A percentile compares a stretch with the other conserved stretches of the same genome.
Conservation (phyloP, 345 rosid species). For the Salix exigua region DNA sequence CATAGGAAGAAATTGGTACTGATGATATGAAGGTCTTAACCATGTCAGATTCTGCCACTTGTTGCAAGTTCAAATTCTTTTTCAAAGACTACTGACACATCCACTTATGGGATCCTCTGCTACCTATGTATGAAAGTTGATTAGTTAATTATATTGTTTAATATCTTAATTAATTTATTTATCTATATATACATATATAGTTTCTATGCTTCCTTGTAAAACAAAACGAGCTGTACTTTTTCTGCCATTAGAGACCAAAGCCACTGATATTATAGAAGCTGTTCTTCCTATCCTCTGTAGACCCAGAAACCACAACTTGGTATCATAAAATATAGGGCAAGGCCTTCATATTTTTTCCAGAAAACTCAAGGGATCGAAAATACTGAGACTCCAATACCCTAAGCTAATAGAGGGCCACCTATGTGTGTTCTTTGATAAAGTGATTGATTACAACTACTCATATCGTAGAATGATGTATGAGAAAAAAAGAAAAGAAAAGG, state of each 20-base stretch:
- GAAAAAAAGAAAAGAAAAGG: no score
- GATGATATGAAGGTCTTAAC: not conserved
- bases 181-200: not conserved
- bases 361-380: not conserved
- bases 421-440: not conserved
- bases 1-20: not conserved
- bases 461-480: not conserved
- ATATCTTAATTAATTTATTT: not conserved
- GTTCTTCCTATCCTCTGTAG: not conserved
- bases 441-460: not conserved
- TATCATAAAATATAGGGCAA: slow-evolving; percentile 2
- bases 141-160: no score
- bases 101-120: not conserved
- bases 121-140: not conserved
- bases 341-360: not conserved
- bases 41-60: not conserved
- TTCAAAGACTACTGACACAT: not conserved
- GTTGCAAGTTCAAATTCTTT: no score
- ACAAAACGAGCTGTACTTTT: not conserved
- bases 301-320: not conserved
- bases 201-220: not conserved
- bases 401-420: not conserved
- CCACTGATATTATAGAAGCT: no score
- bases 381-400: not conserved
- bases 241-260: not conserved